These are phyloP conservation scores for Artemisia tridentata DNA, from an alignment of 129 eudicot species.

Conservation along the genomic window DNA sequence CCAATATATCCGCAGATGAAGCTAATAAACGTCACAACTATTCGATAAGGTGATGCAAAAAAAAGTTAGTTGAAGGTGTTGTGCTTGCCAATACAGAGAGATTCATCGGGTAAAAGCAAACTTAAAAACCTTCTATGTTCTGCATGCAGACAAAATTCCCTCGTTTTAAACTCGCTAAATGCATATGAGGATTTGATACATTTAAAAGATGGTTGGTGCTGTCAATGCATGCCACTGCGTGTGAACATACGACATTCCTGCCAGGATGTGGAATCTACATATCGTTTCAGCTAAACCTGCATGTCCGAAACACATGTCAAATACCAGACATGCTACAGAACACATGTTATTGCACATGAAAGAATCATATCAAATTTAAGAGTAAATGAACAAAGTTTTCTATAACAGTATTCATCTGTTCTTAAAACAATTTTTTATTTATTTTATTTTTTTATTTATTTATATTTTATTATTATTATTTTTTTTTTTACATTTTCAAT, in stretches of 20 bases:
- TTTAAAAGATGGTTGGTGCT: too few species aligned
- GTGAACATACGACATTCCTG: background rate
- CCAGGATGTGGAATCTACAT: slow-evolving; percentile 14
- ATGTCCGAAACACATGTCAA: slow-evolving; percentile 5
- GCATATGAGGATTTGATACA: background rate
- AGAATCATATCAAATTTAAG: background rate
- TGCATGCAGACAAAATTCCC: background rate
- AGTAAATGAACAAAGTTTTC: too few species aligned
- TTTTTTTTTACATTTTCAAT: background rate
- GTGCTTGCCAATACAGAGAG: background rate
- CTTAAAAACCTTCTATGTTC: background rate
- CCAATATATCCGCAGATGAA: too few species aligned
- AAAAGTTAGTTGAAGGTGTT: background rate
- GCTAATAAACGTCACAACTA: too few species aligned
- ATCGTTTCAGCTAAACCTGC: slow-evolving; percentile 7
- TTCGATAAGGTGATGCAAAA: background rate
- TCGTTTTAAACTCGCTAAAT: background rate
- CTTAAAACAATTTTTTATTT: too few species aligned
- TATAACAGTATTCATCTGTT: too few species aligned
- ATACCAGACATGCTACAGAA: background rate
- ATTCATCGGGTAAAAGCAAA: background rate
- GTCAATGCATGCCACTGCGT: background rate
- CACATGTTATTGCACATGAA: background rate
- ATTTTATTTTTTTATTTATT: too few species aligned
- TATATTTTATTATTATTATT: too few species aligned